Percentiles rank a stretch among this genome's conserved stretches.
phyloP scores from a whole-genome alignment of 176 grass and related monocot species.

The Canna indica region DNA sequence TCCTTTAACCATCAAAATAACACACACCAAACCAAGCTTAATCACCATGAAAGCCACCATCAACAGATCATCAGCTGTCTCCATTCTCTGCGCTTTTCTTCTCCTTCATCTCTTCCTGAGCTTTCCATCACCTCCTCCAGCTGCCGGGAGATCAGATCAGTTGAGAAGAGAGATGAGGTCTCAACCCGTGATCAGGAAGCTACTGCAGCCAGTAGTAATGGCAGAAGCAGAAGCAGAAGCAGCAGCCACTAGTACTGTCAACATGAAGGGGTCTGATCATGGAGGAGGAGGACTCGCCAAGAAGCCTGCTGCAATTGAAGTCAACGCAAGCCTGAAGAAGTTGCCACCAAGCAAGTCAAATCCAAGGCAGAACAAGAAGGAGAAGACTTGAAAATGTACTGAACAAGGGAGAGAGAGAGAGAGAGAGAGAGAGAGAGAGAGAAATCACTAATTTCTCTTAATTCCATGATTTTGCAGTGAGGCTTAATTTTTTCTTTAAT shows the following conservation, averaged over 20 bases:
- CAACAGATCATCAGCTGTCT: constrained; percentile 9
- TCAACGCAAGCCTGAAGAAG: constrained; percentile 41
- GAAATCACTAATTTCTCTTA: no score
- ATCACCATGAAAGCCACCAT: constrained; percentile 25
- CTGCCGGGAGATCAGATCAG: no score
- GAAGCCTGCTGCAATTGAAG: constrained; percentile 24
- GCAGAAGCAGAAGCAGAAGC: neutral
- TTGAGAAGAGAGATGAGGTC: neutral
- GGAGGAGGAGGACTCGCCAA: neutral
- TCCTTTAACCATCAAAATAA: neutral
- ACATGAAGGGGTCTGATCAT: neutral
- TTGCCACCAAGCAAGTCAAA: constrained; percentile 17
- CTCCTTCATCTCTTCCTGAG: constrained; percentile 36
- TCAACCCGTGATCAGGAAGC: constrained; percentile 22
- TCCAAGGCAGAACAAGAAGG: constrained; percentile 53
- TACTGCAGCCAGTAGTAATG: constrained; percentile 20
- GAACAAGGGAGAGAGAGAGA: neutral
- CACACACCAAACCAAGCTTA: neutral
- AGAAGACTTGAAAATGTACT: neutral
- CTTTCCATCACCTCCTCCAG: constrained; percentile 21
- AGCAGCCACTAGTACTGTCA: constrained; percentile 26
- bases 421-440: no score
- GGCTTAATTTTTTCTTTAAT: neutral
- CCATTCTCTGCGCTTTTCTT: constrained; percentile 26
- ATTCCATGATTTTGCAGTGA: constrained; percentile 26